A percentile compares a stretch with the other conserved stretches of the same genome.
These are phyloP conservation scores for Barnettozyma botsteinii DNA, from an alignment of 805 yeast genomes.

Conservation along the genomic window DNA sequence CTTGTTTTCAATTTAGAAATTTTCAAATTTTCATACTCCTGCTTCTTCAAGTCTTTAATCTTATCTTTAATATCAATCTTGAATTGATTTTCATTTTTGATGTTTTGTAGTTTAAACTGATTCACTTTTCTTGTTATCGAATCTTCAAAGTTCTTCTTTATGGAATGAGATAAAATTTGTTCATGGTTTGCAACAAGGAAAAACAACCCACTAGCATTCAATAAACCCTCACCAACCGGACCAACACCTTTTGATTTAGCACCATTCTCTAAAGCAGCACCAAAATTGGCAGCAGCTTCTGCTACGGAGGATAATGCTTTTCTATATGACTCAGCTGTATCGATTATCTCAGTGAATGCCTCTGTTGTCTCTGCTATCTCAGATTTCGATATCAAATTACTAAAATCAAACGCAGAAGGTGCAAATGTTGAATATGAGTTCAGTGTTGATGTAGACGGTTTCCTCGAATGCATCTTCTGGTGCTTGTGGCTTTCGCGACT, in stretches of 20 bases:
- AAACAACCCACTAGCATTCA: constrained; percentile 73
- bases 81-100: constrained; percentile 46
- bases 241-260: constrained; percentile 61
- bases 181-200: constrained; percentile 73
- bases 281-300: constrained; percentile 64
- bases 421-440: constrained; percentile 21
- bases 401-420: constrained; percentile 48
- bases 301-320: constrained; percentile 43
- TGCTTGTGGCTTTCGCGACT: not conserved
- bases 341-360: constrained; percentile 42
- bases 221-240: constrained; percentile 53
- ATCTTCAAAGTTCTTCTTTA: constrained; percentile 48
- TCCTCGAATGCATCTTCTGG: not conserved
- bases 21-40: constrained; percentile 56
- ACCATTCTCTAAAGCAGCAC: constrained; percentile 59
- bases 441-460: constrained; percentile 7
- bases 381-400: constrained; percentile 51
- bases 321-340: constrained; percentile 42
- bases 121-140: constrained; percentile 44
- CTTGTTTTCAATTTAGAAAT: constrained; percentile 56
- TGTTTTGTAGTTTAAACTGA: constrained; percentile 38
- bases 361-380: constrained; percentile 50
- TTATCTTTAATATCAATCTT: constrained; percentile 47
- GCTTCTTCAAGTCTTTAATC: constrained; percentile 45
- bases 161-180: constrained; percentile 54